Conservation (phyloP, 1,139 yeast genomes). For the Lodderomyces parapsilosis region DNA sequence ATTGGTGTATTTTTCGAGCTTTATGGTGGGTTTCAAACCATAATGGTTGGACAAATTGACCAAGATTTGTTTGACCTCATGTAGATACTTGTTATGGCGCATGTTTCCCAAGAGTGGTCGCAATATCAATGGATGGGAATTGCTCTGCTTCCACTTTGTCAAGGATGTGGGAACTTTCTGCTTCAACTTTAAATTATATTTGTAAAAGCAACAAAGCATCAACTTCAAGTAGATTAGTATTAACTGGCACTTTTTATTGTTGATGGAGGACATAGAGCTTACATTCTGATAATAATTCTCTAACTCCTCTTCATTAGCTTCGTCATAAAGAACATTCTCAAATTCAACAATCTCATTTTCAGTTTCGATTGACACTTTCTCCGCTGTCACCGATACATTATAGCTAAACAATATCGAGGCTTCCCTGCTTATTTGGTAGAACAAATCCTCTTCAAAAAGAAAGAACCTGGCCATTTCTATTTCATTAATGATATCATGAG, state of each 20-base stretch:
- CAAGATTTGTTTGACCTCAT: slow-evolving; percentile 42
- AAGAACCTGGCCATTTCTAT: slow-evolving; percentile 65
- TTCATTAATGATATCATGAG: slow-evolving; percentile 36
- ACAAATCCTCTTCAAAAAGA: slow-evolving; percentile 83
- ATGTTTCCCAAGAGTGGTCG: slow-evolving; percentile 71
- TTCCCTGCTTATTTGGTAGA: slow-evolving; percentile 70
- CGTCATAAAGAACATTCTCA: slow-evolving; percentile 56
- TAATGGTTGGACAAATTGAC: slow-evolving; percentile 25
- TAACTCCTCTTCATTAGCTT: slow-evolving; percentile 40
- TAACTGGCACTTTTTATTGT: slow-evolving; percentile 50
- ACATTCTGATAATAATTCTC: slow-evolving; percentile 26
- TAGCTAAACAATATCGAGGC: slow-evolving; percentile 71
- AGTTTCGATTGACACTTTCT: slow-evolving; percentile 64
- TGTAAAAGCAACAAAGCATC: slow-evolving; percentile 61
- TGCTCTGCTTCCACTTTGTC: slow-evolving; percentile 51
- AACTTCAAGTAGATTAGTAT: slow-evolving; percentile 54
- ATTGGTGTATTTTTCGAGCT: slow-evolving; percentile 23
- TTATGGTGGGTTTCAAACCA: slow-evolving; percentile 19
- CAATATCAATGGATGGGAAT: slow-evolving; percentile 51
- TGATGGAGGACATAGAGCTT: slow-evolving; percentile 30
- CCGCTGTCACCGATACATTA: slow-evolving; percentile 66
- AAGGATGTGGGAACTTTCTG: slow-evolving; percentile 48
- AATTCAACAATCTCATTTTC: slow-evolving; percentile 70
- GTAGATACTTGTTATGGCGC: slow-evolving; percentile 56
- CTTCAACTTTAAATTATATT: slow-evolving; percentile 47